These are phyloP conservation scores for Wallemia hederae DNA, from an alignment of 1,284 basidiomycete species.

Conservation along the genomic window DNA sequence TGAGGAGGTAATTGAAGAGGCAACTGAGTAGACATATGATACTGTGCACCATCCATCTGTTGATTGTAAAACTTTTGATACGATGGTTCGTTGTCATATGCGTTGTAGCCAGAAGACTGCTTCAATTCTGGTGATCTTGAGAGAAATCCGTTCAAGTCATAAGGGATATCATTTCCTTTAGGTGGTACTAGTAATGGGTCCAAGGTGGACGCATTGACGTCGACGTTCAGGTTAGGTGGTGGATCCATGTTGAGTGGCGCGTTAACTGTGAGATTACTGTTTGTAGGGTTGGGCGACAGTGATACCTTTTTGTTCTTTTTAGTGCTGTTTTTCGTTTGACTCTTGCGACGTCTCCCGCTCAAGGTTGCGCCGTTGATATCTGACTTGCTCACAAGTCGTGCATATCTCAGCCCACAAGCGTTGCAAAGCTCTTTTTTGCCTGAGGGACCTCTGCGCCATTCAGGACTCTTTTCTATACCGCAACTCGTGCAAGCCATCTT, in stretches of 20 bases:
- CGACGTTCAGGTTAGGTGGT: background rate
- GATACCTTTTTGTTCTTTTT: background rate
- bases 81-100: too few relatives aligned
- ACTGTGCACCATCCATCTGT: background rate
- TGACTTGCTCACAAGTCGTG: background rate
- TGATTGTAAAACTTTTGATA: background rate
- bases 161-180: background rate
- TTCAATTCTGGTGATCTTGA: background rate
- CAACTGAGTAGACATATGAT: background rate
- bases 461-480: background rate
- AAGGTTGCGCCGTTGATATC: background rate
- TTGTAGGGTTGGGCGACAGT: background rate
- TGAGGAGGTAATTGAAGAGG: background rate
- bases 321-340: background rate
- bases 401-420: slow-evolving; percentile 1
- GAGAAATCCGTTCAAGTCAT: background rate
- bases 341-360: background rate
- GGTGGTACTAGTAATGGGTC: background rate
- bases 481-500: background rate
- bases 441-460: background rate
- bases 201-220: background rate
- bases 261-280: background rate
- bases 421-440: background rate
- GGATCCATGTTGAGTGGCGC: too few relatives aligned
- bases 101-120: background rate